Evolutionary conservation across 1,284 basidiomycete species (phyloP), one percentile per base, ranked within the genome.

Genomic region (Tylopilus sp.): DNA sequence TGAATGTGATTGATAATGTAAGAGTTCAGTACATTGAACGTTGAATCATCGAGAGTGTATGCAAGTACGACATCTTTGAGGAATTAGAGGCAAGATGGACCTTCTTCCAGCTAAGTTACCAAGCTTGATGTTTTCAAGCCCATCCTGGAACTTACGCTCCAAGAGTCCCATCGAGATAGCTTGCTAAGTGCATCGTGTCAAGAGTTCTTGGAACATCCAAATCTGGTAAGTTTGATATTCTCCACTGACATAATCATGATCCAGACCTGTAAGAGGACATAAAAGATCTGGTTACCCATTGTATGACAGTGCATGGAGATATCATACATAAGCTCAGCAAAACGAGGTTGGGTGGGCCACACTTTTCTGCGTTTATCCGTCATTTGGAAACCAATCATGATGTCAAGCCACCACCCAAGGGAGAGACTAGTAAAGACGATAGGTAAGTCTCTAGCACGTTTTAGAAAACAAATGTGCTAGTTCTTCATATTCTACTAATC

Each of bases 61-160:
- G 96, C 96, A 41, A 99, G 92, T 47, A 99, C 95, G 65, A 99
- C 97, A 77, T 99, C 97, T 79, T 98, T 99, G 69, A 99, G 91
- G 80, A 97, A 99, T 74, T 96, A 94, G 6, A 99, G 87, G 18
- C 97, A 94, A 77, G 95, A 78, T 98, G 96, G 60, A 99, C 94
- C 82, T 99, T 98, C 67, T 87, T 88, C 73, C 91, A 90, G 54
- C 97, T 91, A 57, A 77, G 70, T 99, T 58, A 88, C 93, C 78
- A 97, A 97, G 83, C 87, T 94, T 69, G 94, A 96, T 72, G 82
- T 96, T 26, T 84, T 98, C 67, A 88, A 89, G 68, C 93, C 95
- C 9, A 90, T 99, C 65, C 81, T 99, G 60, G 90, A 94, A 63
- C 82, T 99, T 64, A 92, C 95, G 36, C 79, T 93, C 44, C 87